These are phyloP conservation scores for Cladosporium colombiae DNA, from an alignment of 2,329 filamentous ascomycete genomes.

Conservation along the genomic window DNA sequence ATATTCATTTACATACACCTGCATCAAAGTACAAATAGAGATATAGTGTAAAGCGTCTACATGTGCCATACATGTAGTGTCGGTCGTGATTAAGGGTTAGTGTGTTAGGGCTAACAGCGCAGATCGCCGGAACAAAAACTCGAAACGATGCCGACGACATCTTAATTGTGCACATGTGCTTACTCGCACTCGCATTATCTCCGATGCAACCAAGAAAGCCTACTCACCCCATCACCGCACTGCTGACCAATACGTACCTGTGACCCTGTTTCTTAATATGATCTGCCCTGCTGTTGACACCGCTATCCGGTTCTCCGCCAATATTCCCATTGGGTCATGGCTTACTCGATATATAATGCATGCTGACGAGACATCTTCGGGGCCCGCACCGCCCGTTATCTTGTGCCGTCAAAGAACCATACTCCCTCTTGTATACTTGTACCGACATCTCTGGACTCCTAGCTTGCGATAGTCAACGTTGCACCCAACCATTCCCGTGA, in stretches of 20 bases:
- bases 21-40: background rate
- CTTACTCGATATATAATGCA: background rate
- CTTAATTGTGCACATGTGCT: background rate
- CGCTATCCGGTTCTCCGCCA: background rate
- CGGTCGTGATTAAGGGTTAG: background rate
- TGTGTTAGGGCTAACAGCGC: background rate
- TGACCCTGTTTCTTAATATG: background rate
- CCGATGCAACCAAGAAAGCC: background rate
- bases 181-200: background rate
- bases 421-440: background rate
- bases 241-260: background rate
- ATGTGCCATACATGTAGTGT: too few species aligned
- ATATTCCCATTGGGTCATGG: background rate
- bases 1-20: background rate
- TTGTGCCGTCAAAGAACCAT: background rate
- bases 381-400: too few species aligned
- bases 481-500: too few species aligned
- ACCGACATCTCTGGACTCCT: too few species aligned
- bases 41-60: background rate
- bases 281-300: background rate
- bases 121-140: background rate
- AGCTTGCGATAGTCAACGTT: too few species aligned
- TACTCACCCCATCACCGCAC: background rate
- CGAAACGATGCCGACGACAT: background rate
- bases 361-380: background rate